Percentiles rank a stretch among this genome's conserved stretches.
These are phyloP conservation scores for Periconia sp. DNA, from an alignment of 2,329 filamentous ascomycete genomes.

Conservation along the genomic window DNA sequence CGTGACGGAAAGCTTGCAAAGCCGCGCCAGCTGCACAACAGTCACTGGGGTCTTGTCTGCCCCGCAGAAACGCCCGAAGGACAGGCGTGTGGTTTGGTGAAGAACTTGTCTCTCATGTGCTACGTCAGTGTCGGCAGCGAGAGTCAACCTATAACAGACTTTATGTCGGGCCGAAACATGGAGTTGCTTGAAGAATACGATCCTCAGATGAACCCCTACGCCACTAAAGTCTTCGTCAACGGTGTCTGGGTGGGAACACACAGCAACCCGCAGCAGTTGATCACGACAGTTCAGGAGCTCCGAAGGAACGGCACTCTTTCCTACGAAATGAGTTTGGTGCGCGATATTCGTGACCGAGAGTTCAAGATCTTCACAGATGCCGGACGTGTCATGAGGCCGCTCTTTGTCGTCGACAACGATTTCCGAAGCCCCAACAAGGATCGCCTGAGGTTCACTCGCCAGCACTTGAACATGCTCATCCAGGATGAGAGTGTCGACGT, in stretches of 20 bases:
- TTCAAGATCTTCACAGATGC: constrained; percentile 99
- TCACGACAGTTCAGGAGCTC: constrained; percentile 74
- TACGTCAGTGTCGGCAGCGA: constrained; percentile 96
- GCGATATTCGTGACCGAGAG: constrained; percentile 94
- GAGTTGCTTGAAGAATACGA: constrained; percentile 92
- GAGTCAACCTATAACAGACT: constrained; percentile 86
- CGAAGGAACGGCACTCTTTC: constrained; percentile 82
- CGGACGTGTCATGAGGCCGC: constrained; percentile 87
- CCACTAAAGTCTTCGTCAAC: constrained; percentile 97
- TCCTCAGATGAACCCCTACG: constrained; percentile 70
- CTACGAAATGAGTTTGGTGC: constrained; percentile 89
- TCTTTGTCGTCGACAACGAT: constrained; percentile 92
- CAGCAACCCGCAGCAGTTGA: constrained; percentile 82
- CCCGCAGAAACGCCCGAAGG: constrained; percentile 97
- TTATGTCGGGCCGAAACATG: constrained; percentile 95
- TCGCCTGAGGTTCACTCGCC: constrained; percentile 78
- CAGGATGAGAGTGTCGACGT: constrained; percentile 66
- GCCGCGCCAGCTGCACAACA: constrained; percentile 96
- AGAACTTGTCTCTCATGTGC: constrained; percentile 97
- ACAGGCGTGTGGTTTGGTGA: constrained; percentile 96
- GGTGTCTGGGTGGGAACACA: constrained; percentile 98
- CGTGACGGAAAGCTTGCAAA: constrained; percentile 98
- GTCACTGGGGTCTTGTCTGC: constrained; percentile 96
- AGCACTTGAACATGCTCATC: constrained; percentile 77
- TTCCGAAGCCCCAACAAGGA: constrained; percentile 72